Percentiles rank a stretch among this genome's conserved stretches.
These are phyloP conservation scores for Berberis vulgaris DNA, from an alignment of 164 flowering plant genomes.

Conservation along the genomic window DNA sequence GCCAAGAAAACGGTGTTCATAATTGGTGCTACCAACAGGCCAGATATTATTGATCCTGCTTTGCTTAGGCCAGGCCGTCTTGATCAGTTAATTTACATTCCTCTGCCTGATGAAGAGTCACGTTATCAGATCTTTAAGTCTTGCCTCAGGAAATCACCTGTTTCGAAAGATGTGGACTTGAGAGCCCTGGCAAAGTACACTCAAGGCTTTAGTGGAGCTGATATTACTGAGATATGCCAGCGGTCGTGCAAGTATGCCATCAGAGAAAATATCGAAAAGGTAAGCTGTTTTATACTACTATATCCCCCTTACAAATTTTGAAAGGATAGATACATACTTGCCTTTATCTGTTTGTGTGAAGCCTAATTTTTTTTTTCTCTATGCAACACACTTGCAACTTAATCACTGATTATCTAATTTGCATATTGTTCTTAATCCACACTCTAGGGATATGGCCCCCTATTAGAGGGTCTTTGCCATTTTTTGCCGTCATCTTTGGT, in stretches of 20 bases:
- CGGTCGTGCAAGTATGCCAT: slow-evolving; percentile 84
- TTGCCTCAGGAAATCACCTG: slow-evolving; percentile 74
- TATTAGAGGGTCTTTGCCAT: too few species aligned
- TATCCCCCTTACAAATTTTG: neutral
- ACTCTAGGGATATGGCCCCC: too few species aligned
- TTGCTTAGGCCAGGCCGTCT: slow-evolving; percentile 84
- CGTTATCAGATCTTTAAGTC: slow-evolving; percentile 69
- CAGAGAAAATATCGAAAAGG: slow-evolving; percentile 81
- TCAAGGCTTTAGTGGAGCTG: slow-evolving; percentile 92
- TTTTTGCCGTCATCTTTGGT: too few species aligned
- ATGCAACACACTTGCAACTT: too few species aligned
- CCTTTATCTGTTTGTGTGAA: too few species aligned
- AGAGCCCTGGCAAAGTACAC: slow-evolving; percentile 76
- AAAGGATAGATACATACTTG: too few species aligned
- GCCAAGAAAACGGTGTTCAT: slow-evolving; percentile 90
- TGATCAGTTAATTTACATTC: slow-evolving; percentile 82
- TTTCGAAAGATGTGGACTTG: slow-evolving; percentile 69
- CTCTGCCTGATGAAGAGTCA: slow-evolving; percentile 81
- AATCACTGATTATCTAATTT: too few species aligned
- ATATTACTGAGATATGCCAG: slow-evolving; percentile 86
- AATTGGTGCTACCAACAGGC: slow-evolving; percentile 86
- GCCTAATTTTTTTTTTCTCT: too few species aligned
- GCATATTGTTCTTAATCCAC: too few species aligned
- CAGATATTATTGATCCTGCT: slow-evolving; percentile 82
- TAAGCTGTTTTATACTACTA: slow-evolving; percentile 15